Evolutionary conservation across 768 basidiomycete genomes (phyloP), one percentile per base, ranked within the genome.

Genomic region (Rhodotorula diobovata): DNA sequence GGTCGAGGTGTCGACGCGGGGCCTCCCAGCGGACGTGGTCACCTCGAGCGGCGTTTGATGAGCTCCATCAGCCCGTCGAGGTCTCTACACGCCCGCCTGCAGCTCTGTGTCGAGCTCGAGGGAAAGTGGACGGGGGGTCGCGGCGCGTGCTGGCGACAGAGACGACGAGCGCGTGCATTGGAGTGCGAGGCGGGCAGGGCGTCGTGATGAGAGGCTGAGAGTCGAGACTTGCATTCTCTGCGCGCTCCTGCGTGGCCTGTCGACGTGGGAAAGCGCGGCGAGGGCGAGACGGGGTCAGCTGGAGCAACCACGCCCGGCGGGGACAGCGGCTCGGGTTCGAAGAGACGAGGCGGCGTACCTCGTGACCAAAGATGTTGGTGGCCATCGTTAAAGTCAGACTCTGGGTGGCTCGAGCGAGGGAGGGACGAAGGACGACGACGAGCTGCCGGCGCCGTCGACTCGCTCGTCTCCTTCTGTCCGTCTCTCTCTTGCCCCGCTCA

Each of bases 161-260:
- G 10, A 4, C 16, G 37, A 18, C 32, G 32, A 12, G 28, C 48
- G 48, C 48, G 48, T 50, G 2, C 7, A 30, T 30, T 15, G 4
- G 12, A 30, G 1, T 2, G 28, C 25, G 1, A 10, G 28, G 28
- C 3, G 25, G 48, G 8, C 15, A 28, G 48, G n/a, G 3, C 14
- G 28, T 10, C 12, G 8, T 14, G 39, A 45, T 43, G 18, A 34
- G 35, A 15, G 43, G 1, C 12, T 7, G 14, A n/a, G 8, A n/a
- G 34, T 23, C 25, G 46, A 20, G 50, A 61, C 77, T 68, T 37
- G 66, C 77, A 75, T 78, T 78, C 83, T 97, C 94, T 30, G 93
- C 93, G 80, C 93, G 90, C 83, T 98, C 95, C 83, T 98, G 82
- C 46, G 82, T 82, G 16, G 83, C 82, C 81, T 83, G 67, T 72